Percentiles rank a stretch among this genome's conserved stretches.
Conservation (phyloP, 192 early-diverging fungal genomes). For the Funneliformis mosseae region DNA sequence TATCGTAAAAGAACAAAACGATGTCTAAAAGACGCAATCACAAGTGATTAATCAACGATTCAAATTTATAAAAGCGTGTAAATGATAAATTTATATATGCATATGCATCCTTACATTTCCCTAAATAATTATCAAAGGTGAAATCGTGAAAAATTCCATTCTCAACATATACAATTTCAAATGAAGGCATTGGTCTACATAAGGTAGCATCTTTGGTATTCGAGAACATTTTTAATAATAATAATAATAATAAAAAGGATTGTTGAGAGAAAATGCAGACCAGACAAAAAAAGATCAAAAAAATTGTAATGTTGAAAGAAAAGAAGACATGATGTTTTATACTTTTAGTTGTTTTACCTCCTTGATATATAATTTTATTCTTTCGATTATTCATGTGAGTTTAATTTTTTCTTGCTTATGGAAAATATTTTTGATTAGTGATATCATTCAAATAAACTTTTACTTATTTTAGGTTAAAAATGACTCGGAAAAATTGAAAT, state of each 20-base stretch:
- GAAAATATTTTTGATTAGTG: background rate
- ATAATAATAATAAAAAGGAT: no score
- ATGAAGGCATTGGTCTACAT: background rate
- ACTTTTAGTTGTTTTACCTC: no score
- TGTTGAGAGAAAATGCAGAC: no score
- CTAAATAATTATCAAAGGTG: background rate
- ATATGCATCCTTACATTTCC: background rate
- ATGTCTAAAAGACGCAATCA: background rate
- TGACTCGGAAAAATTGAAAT: no score
- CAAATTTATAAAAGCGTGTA: background rate
- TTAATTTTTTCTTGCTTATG: background rate
- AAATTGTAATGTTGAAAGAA: no score
- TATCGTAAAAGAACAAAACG: background rate
- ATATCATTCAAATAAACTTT: background rate
- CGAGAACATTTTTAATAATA: background rate
- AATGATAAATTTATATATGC: background rate
- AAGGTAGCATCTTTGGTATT: background rate
- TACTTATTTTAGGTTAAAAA: background rate
- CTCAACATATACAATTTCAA: background rate
- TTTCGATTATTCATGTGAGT: background rate
- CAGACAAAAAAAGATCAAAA: no score
- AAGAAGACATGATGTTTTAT: no score
- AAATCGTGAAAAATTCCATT: background rate
- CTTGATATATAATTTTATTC: no score
- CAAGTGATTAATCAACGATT: background rate